phyloP scores from a whole-genome alignment of 331 rosid genomes.

The Malus hybrid region DNA sequence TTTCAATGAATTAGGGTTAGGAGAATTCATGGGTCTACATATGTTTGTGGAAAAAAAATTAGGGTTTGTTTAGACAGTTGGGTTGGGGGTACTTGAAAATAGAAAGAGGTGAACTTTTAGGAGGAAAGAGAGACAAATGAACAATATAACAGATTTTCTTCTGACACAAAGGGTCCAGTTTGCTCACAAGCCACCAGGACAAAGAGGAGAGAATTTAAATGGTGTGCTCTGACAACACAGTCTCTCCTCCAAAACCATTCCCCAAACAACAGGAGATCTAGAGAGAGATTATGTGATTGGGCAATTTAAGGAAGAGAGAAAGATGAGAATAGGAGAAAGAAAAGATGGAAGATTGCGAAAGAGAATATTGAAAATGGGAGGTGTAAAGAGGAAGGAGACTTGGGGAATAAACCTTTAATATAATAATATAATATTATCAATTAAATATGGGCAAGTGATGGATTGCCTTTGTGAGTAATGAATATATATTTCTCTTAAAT shows the following conservation, averaged over 20 bases:
- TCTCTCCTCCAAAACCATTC: conserved; percentile 1
- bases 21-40: conserved; percentile 10
- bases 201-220: conserved; percentile 7
- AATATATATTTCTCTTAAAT: no score
- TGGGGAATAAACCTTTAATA: conserved; percentile 13
- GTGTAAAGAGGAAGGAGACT: conserved; percentile 17
- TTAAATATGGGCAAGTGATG: neutral
- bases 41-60: neutral
- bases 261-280: neutral
- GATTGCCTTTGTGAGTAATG: no score
- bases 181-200: conserved; percentile 7
- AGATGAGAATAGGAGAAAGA: neutral
- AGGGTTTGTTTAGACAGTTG: conserved; percentile 13
- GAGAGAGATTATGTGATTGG: neutral
- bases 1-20: conserved; percentile 14
- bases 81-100: neutral
- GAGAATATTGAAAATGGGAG: conserved; percentile 20
- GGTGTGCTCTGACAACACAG: conserved; percentile 19
- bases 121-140: conserved; percentile 11
- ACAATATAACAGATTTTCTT: conserved; percentile 9
- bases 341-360: neutral
- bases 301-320: neutral
- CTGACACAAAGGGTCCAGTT: conserved; percentile 23
- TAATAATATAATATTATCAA: neutral
- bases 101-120: neutral